These are phyloP conservation scores for Pleurotus giganteus DNA, from an alignment of 768 basidiomycete species.

Conservation along the genomic window DNA sequence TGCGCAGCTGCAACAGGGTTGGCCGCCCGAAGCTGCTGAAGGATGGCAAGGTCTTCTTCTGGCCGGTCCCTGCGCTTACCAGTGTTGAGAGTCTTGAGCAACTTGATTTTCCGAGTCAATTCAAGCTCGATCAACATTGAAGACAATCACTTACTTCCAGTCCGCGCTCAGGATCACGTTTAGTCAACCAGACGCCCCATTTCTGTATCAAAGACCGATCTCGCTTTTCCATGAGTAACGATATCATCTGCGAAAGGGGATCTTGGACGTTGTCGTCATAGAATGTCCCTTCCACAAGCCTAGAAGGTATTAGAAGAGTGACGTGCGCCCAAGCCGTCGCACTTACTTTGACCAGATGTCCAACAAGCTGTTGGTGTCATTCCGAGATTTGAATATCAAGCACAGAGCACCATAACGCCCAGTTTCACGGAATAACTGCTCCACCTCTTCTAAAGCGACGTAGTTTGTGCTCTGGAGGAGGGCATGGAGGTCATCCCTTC, in stretches of 20 bases:
- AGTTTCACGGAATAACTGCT: constrained; percentile 46
- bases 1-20: constrained; percentile 61
- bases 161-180: constrained; percentile 64
- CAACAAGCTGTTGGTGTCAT: constrained; percentile 60
- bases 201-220: constrained; percentile 63
- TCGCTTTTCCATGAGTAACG: constrained; percentile 52
- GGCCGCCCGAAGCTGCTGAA: constrained; percentile 55
- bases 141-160: constrained; percentile 49
- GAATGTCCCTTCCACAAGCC: constrained; percentile 66
- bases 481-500: constrained; percentile 57
- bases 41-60: constrained; percentile 58
- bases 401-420: constrained; percentile 63
- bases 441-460: constrained; percentile 61
- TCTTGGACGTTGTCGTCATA: constrained; percentile 61
- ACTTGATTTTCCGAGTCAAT: constrained; percentile 33
- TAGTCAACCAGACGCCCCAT: constrained; percentile 82
- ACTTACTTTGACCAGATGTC: constrained; percentile 68
- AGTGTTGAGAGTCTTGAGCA: constrained; percentile 54
- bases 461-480: constrained; percentile 55
- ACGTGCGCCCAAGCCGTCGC: neutral
- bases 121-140: neutral
- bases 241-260: constrained; percentile 59
- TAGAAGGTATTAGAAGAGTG: constrained; percentile 21
- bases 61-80: constrained; percentile 56
- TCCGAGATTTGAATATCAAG: constrained; percentile 54